Base-by-base conservation (phyloP, 2,329 filamentous ascomycete species). In the Harringtonia aguacate region DNA sequence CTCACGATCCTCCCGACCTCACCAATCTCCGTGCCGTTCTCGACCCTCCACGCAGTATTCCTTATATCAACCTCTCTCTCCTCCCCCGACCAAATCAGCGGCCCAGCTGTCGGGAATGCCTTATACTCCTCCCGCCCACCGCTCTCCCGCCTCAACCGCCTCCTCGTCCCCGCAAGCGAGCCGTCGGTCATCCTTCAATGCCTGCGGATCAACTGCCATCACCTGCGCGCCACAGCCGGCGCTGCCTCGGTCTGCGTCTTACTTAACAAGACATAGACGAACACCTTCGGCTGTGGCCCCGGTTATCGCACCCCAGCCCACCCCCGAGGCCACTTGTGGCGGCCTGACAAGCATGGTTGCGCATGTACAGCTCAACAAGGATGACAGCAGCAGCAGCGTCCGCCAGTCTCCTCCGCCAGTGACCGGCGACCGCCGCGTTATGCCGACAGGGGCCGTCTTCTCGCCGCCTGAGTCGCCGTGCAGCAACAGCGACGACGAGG, bases 381-480 rank as follows among this genome's bases (percentile, higher is more conserved):
- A 48, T 36, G 38, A 37, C 4, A 33, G 41, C 28, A 45, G 41
- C 34, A 86, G 24, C 15, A 41, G 79, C 63, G 68, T 94, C 49
- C 79, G 86, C 55, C 85, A 89, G 61, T 94, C 88, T 39, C 86
- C 87, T 15, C 82, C 86, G n/a, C 86, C 87, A 17, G 65, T 87
- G 50, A 86, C 80, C 50, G 79, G 86, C 64, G 74, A 69, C 22
- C 62, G 42, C 35, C 45, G 78, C 47, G 68, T 77, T 50, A 92
- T 95, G 61, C 87, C 88, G 35, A 77, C 79, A 49, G 87, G 86
- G 48, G 88, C 86, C 50, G 78, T 95, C 53, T 85, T 94, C 47
- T 95, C 90, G 1, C 90, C 90, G 30, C 90, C 90, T 10, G 90
- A 95, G 56, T 95, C 89, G 29, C 74, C 76, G 8, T 75, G 77